Evolutionary conservation across 192 early-diverging fungal species (phyloP).

Genomic region (Radiomyces spectabilis): DNA sequence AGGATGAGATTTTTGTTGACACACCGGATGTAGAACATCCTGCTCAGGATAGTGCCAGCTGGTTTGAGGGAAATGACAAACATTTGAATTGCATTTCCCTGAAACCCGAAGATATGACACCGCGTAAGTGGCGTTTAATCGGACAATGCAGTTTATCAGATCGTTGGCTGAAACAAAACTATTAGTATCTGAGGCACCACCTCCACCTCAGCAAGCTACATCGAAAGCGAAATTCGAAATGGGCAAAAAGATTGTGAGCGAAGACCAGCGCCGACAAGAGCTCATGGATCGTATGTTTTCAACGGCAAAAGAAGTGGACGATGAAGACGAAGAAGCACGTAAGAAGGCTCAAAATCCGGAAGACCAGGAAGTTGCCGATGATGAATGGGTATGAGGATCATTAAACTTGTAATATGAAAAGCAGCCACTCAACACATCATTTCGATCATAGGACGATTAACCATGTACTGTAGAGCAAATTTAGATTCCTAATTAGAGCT

Average conservation of each 20-base stretch:
- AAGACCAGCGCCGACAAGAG: constrained; percentile 22
- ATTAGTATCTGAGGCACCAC: constrained; percentile 22
- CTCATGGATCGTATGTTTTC: constrained; percentile 29
- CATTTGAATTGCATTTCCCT: constrained; percentile 8
- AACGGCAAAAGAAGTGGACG: constrained; percentile 19
- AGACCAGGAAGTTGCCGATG: constrained; percentile 25
- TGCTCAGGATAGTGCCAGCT: constrained; percentile 39
- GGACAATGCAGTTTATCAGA: too few species aligned
- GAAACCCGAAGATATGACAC: constrained; percentile 18
- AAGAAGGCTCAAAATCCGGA: background rate
- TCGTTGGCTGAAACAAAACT: too few species aligned
- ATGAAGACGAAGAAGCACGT: constrained; percentile 1
- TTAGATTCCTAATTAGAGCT: too few species aligned
- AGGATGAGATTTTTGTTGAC: constrained; percentile 78
- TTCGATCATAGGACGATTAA: too few species aligned
- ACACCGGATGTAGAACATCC: constrained; percentile 52
- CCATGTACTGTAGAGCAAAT: too few species aligned
- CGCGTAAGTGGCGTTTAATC: constrained; percentile 23
- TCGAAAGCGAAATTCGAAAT: constrained; percentile 28
- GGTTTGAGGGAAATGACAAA: constrained; percentile 41
- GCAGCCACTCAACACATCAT: too few species aligned
- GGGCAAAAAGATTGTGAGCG: constrained; percentile 16
- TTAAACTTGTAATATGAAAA: too few species aligned
- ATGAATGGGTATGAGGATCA: constrained; percentile 30
- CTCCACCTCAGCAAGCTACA: constrained; percentile 5